Evolutionary conservation across 2,329 filamentous ascomycete genomes (phyloP).

Genomic region (Cercospora nicotianae): DNA sequence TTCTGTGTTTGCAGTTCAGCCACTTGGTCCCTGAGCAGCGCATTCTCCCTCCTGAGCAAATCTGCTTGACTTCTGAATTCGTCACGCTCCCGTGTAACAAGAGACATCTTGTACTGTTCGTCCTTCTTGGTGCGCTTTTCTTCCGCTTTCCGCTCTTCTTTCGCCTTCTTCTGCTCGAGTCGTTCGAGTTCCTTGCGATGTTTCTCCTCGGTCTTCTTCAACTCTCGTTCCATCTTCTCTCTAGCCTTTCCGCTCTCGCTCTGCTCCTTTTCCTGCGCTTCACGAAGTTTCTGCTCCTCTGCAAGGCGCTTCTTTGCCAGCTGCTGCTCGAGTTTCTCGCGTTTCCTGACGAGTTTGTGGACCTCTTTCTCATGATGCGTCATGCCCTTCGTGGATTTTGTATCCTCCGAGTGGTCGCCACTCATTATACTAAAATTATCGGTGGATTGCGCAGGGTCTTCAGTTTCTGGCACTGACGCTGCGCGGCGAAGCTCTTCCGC

Average conservation of each 20-base stretch:
- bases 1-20: slow-evolving; percentile 60
- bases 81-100: slow-evolving; percentile 51
- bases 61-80: slow-evolving; percentile 49
- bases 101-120: slow-evolving; percentile 50
- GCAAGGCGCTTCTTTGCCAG: slow-evolving; percentile 58
- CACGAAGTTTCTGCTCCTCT: slow-evolving; percentile 49
- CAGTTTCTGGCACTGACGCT: slow-evolving; percentile 36
- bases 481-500: slow-evolving; percentile 43
- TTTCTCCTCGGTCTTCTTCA: slow-evolving; percentile 64
- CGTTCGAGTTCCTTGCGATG: slow-evolving; percentile 63
- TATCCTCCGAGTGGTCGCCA: slow-evolving; percentile 21
- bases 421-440: slow-evolving; percentile 30
- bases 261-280: slow-evolving; percentile 40
- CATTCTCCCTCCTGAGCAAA: slow-evolving; percentile 51
- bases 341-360: slow-evolving; percentile 61
- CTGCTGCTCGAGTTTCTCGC: slow-evolving; percentile 63
- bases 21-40: slow-evolving; percentile 53
- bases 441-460: slow-evolving; percentile 25
- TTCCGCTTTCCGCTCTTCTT: slow-evolving; percentile 45
- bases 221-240: slow-evolving; percentile 64
- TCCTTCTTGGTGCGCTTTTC: slow-evolving; percentile 48
- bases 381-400: slow-evolving; percentile 21
- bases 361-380: slow-evolving; percentile 61
- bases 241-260: slow-evolving; percentile 60
- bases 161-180: slow-evolving; percentile 44